These are phyloP conservation scores for Talaromyces sp. DNA, from an alignment of 2,329 filamentous ascomycete species.

Conservation along the genomic window DNA sequence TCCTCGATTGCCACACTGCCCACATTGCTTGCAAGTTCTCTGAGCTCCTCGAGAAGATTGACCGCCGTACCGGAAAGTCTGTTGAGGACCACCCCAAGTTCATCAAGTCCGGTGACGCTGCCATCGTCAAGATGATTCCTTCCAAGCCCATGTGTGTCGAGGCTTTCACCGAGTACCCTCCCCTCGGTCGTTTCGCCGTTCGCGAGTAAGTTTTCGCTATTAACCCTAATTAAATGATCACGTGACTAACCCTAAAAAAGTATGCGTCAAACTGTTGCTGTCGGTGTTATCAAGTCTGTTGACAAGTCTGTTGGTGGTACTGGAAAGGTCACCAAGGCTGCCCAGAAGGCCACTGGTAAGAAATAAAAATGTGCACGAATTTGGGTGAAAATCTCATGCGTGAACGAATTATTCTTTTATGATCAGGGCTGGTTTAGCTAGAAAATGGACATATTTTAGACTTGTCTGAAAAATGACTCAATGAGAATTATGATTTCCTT, in stretches of 20 bases:
- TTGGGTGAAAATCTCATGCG: slow-evolving; percentile 3
- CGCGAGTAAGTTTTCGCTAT: slow-evolving; percentile 58
- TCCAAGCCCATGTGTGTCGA: slow-evolving; percentile 99
- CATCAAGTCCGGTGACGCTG: slow-evolving; percentile 99
- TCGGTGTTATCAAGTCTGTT: slow-evolving; percentile 92
- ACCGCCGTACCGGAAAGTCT: slow-evolving; percentile 99
- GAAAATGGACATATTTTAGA: slow-evolving; percentile 14
- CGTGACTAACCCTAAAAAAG: not conserved
- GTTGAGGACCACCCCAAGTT: slow-evolving; percentile 92
- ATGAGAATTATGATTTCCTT: slow-evolving; percentile 15
- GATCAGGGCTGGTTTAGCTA: slow-evolving; percentile 7
- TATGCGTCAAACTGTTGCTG: slow-evolving; percentile 70
- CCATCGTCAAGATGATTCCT: slow-evolving; percentile 99
- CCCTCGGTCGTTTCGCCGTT: slow-evolving; percentile 99
- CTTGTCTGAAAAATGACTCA: slow-evolving; percentile 15
- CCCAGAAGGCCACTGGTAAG: slow-evolving; percentile 64
- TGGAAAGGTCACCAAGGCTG: slow-evolving; percentile 63
- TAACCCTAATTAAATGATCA: too few relatives aligned
- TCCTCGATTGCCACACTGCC: slow-evolving; percentile 99
- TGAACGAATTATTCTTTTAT: slow-evolving; percentile 7
- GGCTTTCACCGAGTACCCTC: slow-evolving; percentile 99
- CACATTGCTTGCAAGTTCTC: slow-evolving; percentile 99
- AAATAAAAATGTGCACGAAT: slow-evolving; percentile 54
- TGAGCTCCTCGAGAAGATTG: slow-evolving; percentile 99
- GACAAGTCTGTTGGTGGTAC: slow-evolving; percentile 58